Conservation (phyloP, 768 basidiomycete genomes). For the Mycena haematopus region DNA sequence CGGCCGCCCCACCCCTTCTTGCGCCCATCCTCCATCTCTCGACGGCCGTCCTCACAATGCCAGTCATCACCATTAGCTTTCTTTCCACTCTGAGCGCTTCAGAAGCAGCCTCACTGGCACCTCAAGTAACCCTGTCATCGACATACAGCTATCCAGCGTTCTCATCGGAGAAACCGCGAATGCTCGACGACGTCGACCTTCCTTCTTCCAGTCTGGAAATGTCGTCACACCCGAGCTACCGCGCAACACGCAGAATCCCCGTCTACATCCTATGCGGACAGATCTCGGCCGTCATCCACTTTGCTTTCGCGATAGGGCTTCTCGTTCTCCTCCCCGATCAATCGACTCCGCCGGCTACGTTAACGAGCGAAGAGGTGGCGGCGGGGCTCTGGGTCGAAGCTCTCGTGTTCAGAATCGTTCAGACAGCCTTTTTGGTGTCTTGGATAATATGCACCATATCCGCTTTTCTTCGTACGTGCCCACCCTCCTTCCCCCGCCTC, state of each 20-base stretch:
- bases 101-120: conserved; percentile 21
- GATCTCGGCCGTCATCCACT: conserved; percentile 28
- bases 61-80: conserved; percentile 28
- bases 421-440: conserved; percentile 29
- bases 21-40: conserved; percentile 27
- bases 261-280: conserved; percentile 29
- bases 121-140: conserved; percentile 22
- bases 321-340: conserved; percentile 24
- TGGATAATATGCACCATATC: conserved; percentile 32
- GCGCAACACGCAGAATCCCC: conserved; percentile 15
- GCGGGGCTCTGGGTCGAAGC: conserved; percentile 21
- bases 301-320: conserved; percentile 26
- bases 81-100: conserved; percentile 20
- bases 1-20: conserved; percentile 24
- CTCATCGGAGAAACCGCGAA: conserved; percentile 21
- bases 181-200: conserved; percentile 16
- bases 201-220: conserved; percentile 14
- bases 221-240: conserved; percentile 8
- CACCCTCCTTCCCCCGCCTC: conserved; percentile 5
- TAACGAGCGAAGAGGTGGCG: conserved; percentile 17
- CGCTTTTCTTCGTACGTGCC: conserved; percentile 31
- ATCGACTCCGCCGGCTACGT: conserved; percentile 12
- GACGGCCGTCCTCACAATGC: conserved; percentile 28
- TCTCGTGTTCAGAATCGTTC: conserved; percentile 27
- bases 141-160: conserved; percentile 22